These are phyloP conservation scores for Wickerhamiella kurtzmanii DNA, from an alignment of 805 yeast genomes.

Conservation along the genomic window DNA sequence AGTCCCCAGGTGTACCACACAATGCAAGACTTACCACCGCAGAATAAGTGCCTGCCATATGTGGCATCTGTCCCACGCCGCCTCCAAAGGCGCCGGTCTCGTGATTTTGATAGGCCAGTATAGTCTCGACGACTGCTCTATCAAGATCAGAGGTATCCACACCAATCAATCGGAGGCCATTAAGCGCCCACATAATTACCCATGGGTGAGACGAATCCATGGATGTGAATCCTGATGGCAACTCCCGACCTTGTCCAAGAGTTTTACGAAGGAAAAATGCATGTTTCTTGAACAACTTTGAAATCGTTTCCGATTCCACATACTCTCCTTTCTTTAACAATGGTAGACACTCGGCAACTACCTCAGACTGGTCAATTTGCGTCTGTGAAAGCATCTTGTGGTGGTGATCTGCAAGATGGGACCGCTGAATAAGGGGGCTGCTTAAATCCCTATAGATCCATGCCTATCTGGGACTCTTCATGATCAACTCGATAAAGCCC, in stretches of 20 bases:
- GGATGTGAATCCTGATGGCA: conserved; percentile 39
- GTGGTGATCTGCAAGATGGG: neutral
- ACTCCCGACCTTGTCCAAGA: conserved; percentile 21
- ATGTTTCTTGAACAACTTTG: conserved; percentile 25
- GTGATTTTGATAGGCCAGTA: conserved; percentile 23
- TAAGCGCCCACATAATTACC: conserved; percentile 75
- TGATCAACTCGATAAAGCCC: no score
- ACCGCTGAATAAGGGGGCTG: neutral
- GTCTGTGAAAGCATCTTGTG: neutral
- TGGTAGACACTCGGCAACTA: conserved; percentile 10
- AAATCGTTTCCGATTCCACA: neutral
- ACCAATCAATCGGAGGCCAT: conserved; percentile 36
- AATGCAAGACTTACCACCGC: conserved; percentile 49
- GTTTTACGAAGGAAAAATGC: conserved; percentile 32
- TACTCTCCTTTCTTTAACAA: conserved; percentile 8
- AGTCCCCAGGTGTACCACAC: conserved; percentile 30
- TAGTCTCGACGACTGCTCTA: conserved; percentile 19
- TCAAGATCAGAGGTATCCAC: conserved; percentile 19
- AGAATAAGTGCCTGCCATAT: conserved; percentile 76
- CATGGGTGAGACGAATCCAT: conserved; percentile 89
- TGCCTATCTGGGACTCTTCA: no score
- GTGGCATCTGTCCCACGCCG: conserved; percentile 69
- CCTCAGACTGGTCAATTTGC: conserved; percentile 8
- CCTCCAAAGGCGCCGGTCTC: conserved; percentile 69
- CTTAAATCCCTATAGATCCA: no score